phyloP scores from a whole-genome alignment of 176 grass and related monocot genomes.

The Lolium perenne region DNA sequence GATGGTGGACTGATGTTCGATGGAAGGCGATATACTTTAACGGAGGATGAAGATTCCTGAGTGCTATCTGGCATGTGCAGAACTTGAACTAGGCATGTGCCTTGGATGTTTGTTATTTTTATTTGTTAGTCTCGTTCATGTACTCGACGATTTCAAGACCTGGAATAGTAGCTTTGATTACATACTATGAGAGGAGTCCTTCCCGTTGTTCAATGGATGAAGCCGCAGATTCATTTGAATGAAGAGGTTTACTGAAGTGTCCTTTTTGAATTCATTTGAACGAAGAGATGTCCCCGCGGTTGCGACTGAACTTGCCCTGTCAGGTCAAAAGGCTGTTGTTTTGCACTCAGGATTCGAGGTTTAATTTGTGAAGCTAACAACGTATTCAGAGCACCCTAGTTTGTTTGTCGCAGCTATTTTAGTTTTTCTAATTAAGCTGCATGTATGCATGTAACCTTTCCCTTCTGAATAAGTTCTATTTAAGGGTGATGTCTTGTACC shows the following conservation, averaged over 20 bases:
- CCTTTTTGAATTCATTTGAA: too few species aligned
- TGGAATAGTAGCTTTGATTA: neutral
- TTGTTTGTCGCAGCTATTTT: too few species aligned
- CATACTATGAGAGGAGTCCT: neutral
- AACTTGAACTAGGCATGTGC: neutral
- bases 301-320: neutral
- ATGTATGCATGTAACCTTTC: neutral
- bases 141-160: neutral
- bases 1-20: too few species aligned
- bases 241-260: neutral
- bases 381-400: neutral
- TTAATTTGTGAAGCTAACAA: neutral
- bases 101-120: neutral
- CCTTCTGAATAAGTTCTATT: neutral
- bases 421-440: too few species aligned
- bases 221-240: neutral
- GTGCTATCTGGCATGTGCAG: neutral
- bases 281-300: neutral
- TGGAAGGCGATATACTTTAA: too few species aligned
- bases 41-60: neutral
- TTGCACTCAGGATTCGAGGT: neutral
- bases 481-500: too few species aligned
- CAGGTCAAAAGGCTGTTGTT: neutral
- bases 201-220: neutral
- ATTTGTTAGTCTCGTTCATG: neutral